These are phyloP conservation scores for Torulaspora microellipsoides DNA, from an alignment of 805 yeast species.

Conservation along the genomic window DNA sequence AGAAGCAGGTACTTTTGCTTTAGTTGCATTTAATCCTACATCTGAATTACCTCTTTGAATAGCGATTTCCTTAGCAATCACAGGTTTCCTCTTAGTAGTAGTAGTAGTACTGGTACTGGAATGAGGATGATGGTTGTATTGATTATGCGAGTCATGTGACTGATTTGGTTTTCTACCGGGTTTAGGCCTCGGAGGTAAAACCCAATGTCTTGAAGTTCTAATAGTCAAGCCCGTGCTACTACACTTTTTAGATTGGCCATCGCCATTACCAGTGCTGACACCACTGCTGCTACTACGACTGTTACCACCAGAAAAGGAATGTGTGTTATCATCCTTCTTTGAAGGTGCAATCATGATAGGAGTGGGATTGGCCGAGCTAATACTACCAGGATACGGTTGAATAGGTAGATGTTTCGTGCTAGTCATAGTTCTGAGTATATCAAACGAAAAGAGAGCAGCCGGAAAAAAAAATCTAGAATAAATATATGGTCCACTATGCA, in stretches of 20 bases:
- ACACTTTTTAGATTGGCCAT: too few species aligned
- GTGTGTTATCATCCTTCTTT: neutral
- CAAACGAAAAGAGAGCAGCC: too few species aligned
- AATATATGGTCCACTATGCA: too few species aligned
- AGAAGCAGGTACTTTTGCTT: neutral
- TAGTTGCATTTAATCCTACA: neutral
- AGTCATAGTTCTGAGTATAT: slow-evolving; percentile 1
- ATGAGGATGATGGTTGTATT: neutral
- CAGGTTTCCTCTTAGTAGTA: neutral
- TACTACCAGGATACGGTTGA: slow-evolving; percentile 12
- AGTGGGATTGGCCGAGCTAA: too few species aligned
- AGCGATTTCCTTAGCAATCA: too few species aligned
- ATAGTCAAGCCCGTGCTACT: slow-evolving; percentile 24
- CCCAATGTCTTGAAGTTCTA: slow-evolving; percentile 76
- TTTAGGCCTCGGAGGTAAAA: slow-evolving; percentile 78
- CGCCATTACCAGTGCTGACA: neutral
- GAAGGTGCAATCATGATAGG: too few species aligned
- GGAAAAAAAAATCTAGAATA: too few species aligned
- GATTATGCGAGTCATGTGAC: neutral
- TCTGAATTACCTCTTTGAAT: neutral
- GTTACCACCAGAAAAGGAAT: slow-evolving; percentile 1
- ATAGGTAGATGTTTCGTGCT: slow-evolving; percentile 18
- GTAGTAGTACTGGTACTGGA: neutral
- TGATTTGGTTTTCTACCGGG: slow-evolving; percentile 54
- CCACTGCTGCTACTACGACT: slow-evolving; percentile 11